A percentile compares a stretch with the other conserved stretches of the same genome.
Evolutionary conservation across 1,139 yeast genomes (phyloP).

Genomic region (Geotrichum phurueaensis): DNA sequence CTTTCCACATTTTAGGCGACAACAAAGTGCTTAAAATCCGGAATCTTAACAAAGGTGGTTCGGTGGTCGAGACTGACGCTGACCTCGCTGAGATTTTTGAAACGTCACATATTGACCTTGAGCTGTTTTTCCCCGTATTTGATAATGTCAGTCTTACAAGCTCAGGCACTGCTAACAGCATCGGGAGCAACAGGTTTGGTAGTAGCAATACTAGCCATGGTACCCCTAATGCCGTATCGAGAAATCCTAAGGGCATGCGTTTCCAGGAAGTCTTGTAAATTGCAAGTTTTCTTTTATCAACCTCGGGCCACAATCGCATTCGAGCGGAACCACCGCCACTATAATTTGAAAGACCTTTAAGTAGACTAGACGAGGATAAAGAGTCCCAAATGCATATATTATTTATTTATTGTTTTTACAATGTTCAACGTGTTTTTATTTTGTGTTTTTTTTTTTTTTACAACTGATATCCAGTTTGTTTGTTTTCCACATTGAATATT

Average conservation of each 20-base stretch:
- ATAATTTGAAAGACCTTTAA: too few species aligned
- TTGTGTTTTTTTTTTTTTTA: neutral
- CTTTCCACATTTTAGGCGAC: conserved; percentile 48
- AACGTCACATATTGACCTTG: conserved; percentile 15
- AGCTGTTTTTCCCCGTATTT: conserved; percentile 15
- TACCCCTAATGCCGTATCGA: neutral
- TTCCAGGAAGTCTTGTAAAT: conserved; percentile 12
- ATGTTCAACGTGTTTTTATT: neutral
- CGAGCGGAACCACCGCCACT: neutral
- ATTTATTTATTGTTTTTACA: neutral
- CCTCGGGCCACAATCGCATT: neutral
- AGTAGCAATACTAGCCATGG: neutral
- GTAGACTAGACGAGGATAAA: too few species aligned
- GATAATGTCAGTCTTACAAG: neutral
- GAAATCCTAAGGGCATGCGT: conserved; percentile 1
- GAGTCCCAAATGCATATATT: neutral
- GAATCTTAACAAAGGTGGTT: conserved; percentile 24
- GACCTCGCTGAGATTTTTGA: conserved; percentile 34
- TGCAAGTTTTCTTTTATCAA: neutral
- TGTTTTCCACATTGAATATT: too few species aligned
- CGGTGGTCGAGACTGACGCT: conserved; percentile 27
- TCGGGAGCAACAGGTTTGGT: neutral
- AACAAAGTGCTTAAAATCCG: conserved; percentile 36
- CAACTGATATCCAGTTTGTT: neutral
- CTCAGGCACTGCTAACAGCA: neutral